These are phyloP conservation scores for Lupinus albus DNA, from an alignment of 306 rosid species.

Conservation along the genomic window DNA sequence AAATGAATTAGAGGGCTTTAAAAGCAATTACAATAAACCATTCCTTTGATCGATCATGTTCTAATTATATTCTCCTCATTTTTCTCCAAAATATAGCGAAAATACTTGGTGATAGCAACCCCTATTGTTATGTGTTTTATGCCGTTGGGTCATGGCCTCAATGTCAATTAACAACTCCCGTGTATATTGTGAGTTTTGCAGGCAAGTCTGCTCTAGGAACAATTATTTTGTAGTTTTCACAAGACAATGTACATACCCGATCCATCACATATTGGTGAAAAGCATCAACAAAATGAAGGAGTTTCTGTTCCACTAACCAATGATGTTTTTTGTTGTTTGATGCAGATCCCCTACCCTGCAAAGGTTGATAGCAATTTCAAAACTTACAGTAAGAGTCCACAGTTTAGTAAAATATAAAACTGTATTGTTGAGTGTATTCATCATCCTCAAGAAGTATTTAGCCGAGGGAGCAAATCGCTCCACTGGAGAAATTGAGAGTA, in stretches of 20 bases:
- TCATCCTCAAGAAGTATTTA: conserved; percentile 33
- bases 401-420: conserved; percentile 31
- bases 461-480: conserved; percentile 19
- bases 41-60: conserved; percentile 19
- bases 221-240: conserved; percentile 30
- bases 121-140: conserved; percentile 5
- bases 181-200: conserved; percentile 21
- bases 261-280: conserved; percentile 99
- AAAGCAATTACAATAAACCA: conserved; percentile 16
- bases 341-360: conserved; percentile 76
- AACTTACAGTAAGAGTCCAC: conserved; percentile 12
- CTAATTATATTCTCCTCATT: conserved; percentile 10
- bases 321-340: conserved; percentile 66
- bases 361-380: conserved; percentile 39
- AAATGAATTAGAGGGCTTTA: conserved; percentile 23
- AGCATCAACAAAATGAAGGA: conserved; percentile 98
- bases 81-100: conserved; percentile 27
- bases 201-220: conserved; percentile 13
- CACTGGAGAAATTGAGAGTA: conserved; percentile 34
- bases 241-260: conserved; percentile 55
- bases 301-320: conserved; percentile 97
- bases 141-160: conserved; percentile 22
- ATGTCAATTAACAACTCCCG: conserved; percentile 26
- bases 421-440: conserved; percentile 8
- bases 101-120: conserved; percentile 2